Conservation (phyloP, 2,329 filamentous ascomycete species). For the Dendryphion nanum region DNA sequence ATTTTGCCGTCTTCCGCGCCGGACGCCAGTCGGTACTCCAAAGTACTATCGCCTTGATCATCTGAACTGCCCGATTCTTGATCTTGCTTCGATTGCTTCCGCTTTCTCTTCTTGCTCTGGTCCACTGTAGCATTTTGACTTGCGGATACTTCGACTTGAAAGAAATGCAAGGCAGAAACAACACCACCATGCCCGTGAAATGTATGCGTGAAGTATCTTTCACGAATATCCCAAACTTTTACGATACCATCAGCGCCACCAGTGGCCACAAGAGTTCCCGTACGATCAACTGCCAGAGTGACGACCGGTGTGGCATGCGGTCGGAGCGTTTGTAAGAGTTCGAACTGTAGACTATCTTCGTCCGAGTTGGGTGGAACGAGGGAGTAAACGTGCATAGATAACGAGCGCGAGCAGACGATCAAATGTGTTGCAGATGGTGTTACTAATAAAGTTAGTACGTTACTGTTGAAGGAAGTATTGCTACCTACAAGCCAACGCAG, state of each 20-base stretch:
- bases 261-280: constrained; percentile 85
- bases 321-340: constrained; percentile 77
- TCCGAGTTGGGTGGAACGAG: constrained; percentile 60
- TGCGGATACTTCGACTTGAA: constrained; percentile 63
- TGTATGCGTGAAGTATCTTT: constrained; percentile 89
- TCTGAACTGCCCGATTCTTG: constrained; percentile 44
- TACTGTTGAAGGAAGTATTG: constrained; percentile 1
- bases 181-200: constrained; percentile 92
- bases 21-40: constrained; percentile 77
- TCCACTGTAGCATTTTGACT: constrained; percentile 43
- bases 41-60: constrained; percentile 46
- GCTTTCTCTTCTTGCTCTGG: constrained; percentile 36
- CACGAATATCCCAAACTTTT: constrained; percentile 94
- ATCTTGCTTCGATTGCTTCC: constrained; percentile 45
- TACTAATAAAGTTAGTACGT: constrained; percentile 52
- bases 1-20: constrained; percentile 94
- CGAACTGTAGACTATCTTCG: constrained; percentile 58
- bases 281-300: constrained; percentile 79
- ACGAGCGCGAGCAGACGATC: constrained; percentile 88
- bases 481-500: constrained; percentile 63
- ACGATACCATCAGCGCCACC: constrained; percentile 90
- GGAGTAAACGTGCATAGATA: constrained; percentile 89
- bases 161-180: constrained; percentile 88
- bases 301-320: constrained; percentile 89
- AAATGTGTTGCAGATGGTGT: constrained; percentile 86